Base-by-base conservation (phyloP, 2,329 filamentous ascomycete genomes). In the Fusarium albidum region DNA sequence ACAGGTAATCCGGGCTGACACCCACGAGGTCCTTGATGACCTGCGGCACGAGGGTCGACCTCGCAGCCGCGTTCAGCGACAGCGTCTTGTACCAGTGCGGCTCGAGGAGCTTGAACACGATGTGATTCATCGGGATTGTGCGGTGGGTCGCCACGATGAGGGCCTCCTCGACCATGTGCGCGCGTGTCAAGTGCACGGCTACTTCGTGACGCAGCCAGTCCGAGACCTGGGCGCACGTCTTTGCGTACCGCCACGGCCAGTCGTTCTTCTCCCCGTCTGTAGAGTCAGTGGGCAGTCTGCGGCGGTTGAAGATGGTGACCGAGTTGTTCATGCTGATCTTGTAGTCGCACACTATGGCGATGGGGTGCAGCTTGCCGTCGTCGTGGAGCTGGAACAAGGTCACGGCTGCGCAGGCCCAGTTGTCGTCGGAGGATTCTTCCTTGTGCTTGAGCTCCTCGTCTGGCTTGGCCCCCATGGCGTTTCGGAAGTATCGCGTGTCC, bases 191-290 rank as follows among this genome's bases (percentile, higher is more conserved):
- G 52, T 82, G 80, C 3, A 80, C 72, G 5, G 68, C 68, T 13
- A 80, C 55, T 61, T 82, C 78, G 52, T 82, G 79, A 5, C 75
- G 71, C 44, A 73, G 65, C 79, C 79, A 82, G 64, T 82, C 79
- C 1, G 75, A 71, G 2, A 73, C 70, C 51, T 81, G 79, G 2
- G 73, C 74, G 39, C 76, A 80, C 1, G 74, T 79, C 65, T 82
- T 82, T 15, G 80, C 79, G 60, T 81, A 82, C 37, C 80, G 68
- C 79, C 80, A 82, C 0, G 78, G 71, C 77, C 78, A 82, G 66
- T 82, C 79, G 4, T 33, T 55, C 32, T 52, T 46, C 26, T 60
- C 2, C 67, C 63, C 38, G 15, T 51, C 53, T 3, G 56, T 63
- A 1, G 68, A 52, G 34, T 73, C 71, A 0, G 61, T 55, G 0